Percentiles rank a stretch among this genome's conserved stretches.
These are phyloP conservation scores for Udeniomyces megalosporus DNA, from an alignment of 768 basidiomycete species.

Conservation along the genomic window DNA sequence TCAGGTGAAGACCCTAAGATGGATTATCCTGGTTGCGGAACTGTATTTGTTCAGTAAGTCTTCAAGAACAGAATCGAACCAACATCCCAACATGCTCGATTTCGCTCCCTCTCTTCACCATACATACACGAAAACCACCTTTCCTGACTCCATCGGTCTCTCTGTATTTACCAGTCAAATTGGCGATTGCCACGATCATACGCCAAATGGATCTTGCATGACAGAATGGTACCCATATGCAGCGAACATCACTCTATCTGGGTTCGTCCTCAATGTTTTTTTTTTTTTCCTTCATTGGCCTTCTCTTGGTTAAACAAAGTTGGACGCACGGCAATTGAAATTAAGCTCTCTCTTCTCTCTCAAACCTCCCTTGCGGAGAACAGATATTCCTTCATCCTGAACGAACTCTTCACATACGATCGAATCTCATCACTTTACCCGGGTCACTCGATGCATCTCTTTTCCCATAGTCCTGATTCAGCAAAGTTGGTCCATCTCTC, in stretches of 20 bases:
- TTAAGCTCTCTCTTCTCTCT: neutral
- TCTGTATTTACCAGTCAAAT: neutral
- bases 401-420: conserved; percentile 14
- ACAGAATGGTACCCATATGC: conserved; percentile 15
- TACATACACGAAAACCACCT: too few relatives aligned
- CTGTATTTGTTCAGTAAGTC: conserved; percentile 8
- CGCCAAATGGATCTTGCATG: neutral
- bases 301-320: neutral
- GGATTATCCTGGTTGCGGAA: conserved; percentile 13
- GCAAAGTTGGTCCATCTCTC: neutral
- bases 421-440: conserved; percentile 9
- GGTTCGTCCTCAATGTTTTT: neutral
- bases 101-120: too few relatives aligned
- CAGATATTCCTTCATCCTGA: conserved; percentile 15
- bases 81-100: neutral
- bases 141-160: neutral
- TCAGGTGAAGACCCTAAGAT: conserved; percentile 13
- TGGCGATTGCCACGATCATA: neutral
- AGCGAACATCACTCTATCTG: conserved; percentile 11
- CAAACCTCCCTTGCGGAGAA: neutral
- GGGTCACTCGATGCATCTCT: conserved; percentile 13
- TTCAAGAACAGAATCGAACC: neutral
- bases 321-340: too few relatives aligned
- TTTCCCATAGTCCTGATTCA: conserved; percentile 11
- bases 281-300: neutral